These are phyloP conservation scores for Penicillium sp. DNA, from an alignment of 2,329 filamentous ascomycete species.

Conservation along the genomic window DNA sequence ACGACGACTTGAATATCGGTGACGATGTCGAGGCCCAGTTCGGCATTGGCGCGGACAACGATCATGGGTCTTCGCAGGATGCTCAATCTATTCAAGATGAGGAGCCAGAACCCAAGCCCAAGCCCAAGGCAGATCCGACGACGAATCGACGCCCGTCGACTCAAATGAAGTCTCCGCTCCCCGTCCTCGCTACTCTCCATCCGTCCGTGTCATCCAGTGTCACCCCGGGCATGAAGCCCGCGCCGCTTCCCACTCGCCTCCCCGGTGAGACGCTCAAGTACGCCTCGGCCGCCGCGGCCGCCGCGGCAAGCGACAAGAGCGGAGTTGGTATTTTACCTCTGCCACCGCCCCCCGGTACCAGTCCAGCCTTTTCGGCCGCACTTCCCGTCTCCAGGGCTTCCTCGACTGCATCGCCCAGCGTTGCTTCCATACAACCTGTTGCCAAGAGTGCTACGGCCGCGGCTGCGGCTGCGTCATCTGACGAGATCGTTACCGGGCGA, in stretches of 20 bases:
- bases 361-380: conserved; percentile 51
- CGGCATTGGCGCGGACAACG: conserved; percentile 75
- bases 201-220: conserved; percentile 50
- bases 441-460: conserved; percentile 39
- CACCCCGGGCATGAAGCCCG: conserved; percentile 80
- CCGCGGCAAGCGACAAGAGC: conserved; percentile 85
- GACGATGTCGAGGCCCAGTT: conserved; percentile 81
- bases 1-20: conserved; percentile 88
- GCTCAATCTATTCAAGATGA: conserved; percentile 90
- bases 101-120: conserved; percentile 61
- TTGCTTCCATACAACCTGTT: conserved; percentile 50
- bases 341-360: conserved; percentile 76
- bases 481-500: conserved; percentile 40
- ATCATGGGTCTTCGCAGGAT: conserved; percentile 92
- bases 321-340: conserved; percentile 87
- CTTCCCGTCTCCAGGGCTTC: conserved; percentile 53
- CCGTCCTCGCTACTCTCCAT: conserved; percentile 87
- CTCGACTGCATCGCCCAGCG: conserved; percentile 58
- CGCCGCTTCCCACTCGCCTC: conserved; percentile 76
- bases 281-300: conserved; percentile 90
- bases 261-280: conserved; percentile 93
- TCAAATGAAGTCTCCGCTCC: conserved; percentile 89
- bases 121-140: conserved; percentile 58
- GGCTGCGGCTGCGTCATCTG: conserved; percentile 33
- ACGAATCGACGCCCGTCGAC: conserved; percentile 72